phyloP scores from a whole-genome alignment of 2,329 filamentous ascomycete species.

The Colletotrichum sp. region DNA sequence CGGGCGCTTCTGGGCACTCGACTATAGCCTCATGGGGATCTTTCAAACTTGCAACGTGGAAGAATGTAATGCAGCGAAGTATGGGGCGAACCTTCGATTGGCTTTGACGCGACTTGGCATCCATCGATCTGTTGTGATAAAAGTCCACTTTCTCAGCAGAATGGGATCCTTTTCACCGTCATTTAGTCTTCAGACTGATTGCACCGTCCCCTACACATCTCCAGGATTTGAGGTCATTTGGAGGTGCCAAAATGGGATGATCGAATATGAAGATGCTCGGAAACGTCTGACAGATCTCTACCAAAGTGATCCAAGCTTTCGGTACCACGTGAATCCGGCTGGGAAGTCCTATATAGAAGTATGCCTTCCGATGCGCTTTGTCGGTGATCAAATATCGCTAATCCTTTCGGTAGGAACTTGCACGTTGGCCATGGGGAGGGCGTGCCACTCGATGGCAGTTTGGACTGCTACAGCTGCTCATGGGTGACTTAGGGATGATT shows the following conservation, averaged over 20 bases:
- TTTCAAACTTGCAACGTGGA: background rate
- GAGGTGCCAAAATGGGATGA: fast-evolving
- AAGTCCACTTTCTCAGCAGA: background rate
- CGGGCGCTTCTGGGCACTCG: slow-evolving; percentile 2
- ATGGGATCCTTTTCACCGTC: background rate
- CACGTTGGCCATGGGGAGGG: no score
- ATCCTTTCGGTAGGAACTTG: no score
- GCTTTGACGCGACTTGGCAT: background rate
- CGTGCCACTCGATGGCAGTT: no score
- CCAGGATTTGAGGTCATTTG: background rate
- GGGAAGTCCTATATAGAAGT: slow-evolving; percentile 1
- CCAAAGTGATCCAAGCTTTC: background rate
- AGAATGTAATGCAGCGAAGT: background rate
- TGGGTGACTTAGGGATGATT: no score
- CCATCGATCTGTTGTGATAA: background rate
- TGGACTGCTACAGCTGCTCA: no score
- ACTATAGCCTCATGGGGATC: background rate
- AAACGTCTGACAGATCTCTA: background rate
- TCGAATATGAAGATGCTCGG: background rate
- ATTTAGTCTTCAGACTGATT: background rate
- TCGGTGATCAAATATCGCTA: no score
- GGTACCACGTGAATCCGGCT: background rate
- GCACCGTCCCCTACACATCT: background rate
- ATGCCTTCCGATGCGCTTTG: no score
- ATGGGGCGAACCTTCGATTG: background rate